phyloP scores from a whole-genome alignment of 2,329 filamentous ascomycete genomes.

The Aphanocladium album region DNA sequence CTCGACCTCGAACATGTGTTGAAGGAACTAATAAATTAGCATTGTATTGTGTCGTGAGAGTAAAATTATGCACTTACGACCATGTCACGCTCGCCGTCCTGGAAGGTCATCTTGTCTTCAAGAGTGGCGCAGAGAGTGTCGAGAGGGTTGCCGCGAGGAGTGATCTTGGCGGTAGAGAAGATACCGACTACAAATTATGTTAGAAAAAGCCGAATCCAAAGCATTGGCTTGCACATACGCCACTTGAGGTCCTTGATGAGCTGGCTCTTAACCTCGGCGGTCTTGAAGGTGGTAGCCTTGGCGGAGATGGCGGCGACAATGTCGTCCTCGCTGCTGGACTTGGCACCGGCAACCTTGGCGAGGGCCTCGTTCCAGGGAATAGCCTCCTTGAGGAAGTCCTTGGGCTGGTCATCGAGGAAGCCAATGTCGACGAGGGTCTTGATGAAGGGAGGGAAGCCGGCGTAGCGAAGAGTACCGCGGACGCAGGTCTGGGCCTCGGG shows the following conservation, averaged over 20 bases:
- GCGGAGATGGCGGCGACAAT: conserved; percentile 67
- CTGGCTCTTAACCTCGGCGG: conserved; percentile 56
- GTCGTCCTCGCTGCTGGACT: conserved; percentile 61
- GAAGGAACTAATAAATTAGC: conserved; percentile 42
- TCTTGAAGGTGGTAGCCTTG: conserved; percentile 64
- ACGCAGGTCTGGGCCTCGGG: conserved; percentile 89
- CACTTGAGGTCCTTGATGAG: conserved; percentile 11
- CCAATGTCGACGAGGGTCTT: conserved; percentile 82
- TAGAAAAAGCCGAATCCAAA: background rate
- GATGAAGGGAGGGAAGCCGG: conserved; percentile 87
- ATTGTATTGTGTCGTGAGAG: background rate
- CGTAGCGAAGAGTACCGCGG: conserved; percentile 76
- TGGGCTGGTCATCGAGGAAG: conserved; percentile 70
- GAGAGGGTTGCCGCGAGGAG: conserved; percentile 70
- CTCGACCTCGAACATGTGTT: conserved; percentile 82
- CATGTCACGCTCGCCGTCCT: conserved; percentile 75
- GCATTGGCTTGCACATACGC: background rate
- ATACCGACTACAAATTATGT: conserved; percentile 39
- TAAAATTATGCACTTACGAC: conserved; percentile 45
- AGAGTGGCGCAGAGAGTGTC: conserved; percentile 88
- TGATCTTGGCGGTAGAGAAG: conserved; percentile 65
- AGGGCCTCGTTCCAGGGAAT: conserved; percentile 83
- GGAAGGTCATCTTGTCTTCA: conserved; percentile 89
- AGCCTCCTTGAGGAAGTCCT: conserved; percentile 59
- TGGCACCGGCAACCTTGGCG: conserved; percentile 66